Base-by-base conservation (phyloP, 2,329 filamentous ascomycete species). In the Neofusicoccum ribis region DNA sequence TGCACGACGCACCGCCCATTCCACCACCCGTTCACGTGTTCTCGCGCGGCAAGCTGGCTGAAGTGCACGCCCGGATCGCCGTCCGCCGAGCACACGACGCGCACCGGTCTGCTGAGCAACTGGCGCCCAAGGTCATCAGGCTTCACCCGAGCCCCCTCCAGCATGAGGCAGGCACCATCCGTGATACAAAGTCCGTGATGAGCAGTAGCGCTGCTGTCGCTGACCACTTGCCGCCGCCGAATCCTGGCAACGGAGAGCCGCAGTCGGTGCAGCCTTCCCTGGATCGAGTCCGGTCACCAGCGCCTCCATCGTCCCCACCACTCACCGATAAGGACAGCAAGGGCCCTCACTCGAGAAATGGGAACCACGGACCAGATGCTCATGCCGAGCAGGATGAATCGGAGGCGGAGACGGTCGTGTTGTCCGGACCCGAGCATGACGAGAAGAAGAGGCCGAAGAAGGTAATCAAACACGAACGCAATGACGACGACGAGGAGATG, bases 351-450 rank as follows among this genome's bases (percentile, higher is more conserved):
- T 11, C 41, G 15, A 56, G 62, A 36, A 65, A 68, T 54, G 60
- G 59, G 37, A 64, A 63, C 65, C 64, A 58, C 27, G 52, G 70
- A 49, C 65, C 61, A n/a, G 60, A 47, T 63, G 63, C 68, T 34
- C 67, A 65, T 20, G 39, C 46, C 34, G 75, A 79, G 39, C 74
- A 76, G 62, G 78, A 77, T 68, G 79, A 81, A 68, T 83, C 81
- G 15, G 82, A 84, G 72, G 82, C 81, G 60, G 82, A 83, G 73
- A 83, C 82, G 37, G 77, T 83, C 65, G 80, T 83, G 43, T 75
- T 82, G 56, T 78, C 74, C n/a, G 63, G 63, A 11, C 36, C 63
- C 39, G 54, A 65, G 58, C 58, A 65, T 34, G 63, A 64, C 14
- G 63, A 64, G 51, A 41, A 52, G 51, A 51, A 54, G 44, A 64